Evolutionary conservation across 2,329 filamentous ascomycete genomes (phyloP), one percentile per base, ranked within the genome.

Genomic region (Alternaria tenuissima): DNA sequence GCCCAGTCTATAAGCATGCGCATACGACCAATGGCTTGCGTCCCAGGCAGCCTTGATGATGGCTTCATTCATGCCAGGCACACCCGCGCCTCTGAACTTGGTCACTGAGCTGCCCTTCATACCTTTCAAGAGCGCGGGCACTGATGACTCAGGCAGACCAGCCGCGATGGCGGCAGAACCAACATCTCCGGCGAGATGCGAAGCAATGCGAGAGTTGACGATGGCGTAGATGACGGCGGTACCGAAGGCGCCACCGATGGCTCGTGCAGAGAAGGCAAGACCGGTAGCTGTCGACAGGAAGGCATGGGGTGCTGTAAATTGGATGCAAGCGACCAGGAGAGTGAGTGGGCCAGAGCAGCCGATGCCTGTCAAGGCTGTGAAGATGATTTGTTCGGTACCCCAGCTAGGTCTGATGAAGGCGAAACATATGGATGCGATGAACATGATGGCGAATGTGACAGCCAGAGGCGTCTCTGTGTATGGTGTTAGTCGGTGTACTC

Each of bases 241-340:
- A 7, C 72, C 73, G 41, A 76, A 75, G 0, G 73, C 70, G 41
- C 74, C 73, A 2, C 74, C 74, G 24, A 76, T 74, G 1, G 74
- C 74, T 22, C 74, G 63, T 3, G 72, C 73, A 6, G 73, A 76
- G 55, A 76, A 76, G 0, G 73, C 74, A 6, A 76, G 67, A 5
- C 74, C 74, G 0, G 74, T 75, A 0, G 74, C 74, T 3, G 74
- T 76, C 4, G 67, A 70, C 2, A 76, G 58, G 39, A 66, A 75
- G 3, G 69, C 71, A 34, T 76, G 73, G 0, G 74, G 74, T 16
- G 73, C 66, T 0, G 69, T 74, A 51, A 75, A 76, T 48, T 76
- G 74, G 8, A 75, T 66, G 36, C 69, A 73, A 7, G 73, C 72
- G 8, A 76, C 72, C 1, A 76, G 68, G 0, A 76, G 63, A 9